Evolutionary conservation across 805 yeast genomes (phyloP), one percentile per base, ranked within the genome.

Genomic region (Saturnispora gosingensis): DNA sequence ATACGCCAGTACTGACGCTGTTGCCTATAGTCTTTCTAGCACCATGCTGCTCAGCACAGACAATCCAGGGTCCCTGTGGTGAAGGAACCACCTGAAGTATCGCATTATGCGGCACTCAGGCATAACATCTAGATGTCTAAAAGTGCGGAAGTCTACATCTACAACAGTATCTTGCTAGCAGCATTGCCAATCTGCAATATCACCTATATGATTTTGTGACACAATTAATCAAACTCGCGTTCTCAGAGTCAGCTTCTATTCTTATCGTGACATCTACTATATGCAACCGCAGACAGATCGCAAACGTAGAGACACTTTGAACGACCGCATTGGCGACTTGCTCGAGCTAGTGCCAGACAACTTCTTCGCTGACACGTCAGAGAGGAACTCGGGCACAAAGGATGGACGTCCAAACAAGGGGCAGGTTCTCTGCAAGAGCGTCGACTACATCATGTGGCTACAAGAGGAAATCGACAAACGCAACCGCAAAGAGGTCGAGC

Each of bases 341-440:
- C 62, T 58, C 61, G 63, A 50, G 63, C 60, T 58, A 62, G 68
- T 54, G 10, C 72, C 72, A 1, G 44, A 43, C 10, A 67, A 64
- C n/a, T 72, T 73, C 45, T 71, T 69, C 54, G 62, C 67, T 10
- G 77, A 75, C 15, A 61, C 61, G 10, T 66, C 65, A 40, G 76
- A 69, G 25, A 75, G 73, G 56, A 76, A 79, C 3, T 72, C 79
- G 5, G 91, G 91, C 0, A 85, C 91, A 0, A 84, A 82, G 56
- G 91, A 85, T 59, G 93, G 91, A 2, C 85, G 83, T 58, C 95
- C 95, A 0, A 85, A 85, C 61, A 86, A 86, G 67, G 95, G 95
- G 2, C 91, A 85, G 62, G 84, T 86, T 2, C 69, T 86, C 53
- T 77, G 87, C 8, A 85, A 83, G 60, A 77, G 88, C 0, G 89